Evolutionary conservation across 2,329 filamentous ascomycete species (phyloP), one percentile per base, ranked within the genome.

Genomic region (Scytalidium lignicola): DNA sequence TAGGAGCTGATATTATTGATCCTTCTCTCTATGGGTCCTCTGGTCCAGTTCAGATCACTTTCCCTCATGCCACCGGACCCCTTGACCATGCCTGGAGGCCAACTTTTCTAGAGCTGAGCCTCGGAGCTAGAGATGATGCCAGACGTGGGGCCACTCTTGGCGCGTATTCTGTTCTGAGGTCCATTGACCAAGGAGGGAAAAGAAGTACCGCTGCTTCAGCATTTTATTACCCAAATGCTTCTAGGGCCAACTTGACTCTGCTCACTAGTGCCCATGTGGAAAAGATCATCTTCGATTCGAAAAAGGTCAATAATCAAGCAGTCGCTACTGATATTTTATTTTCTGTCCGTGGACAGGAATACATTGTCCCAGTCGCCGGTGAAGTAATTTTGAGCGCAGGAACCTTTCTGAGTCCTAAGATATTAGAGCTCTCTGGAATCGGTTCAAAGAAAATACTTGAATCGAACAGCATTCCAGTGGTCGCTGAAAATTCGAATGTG

Each of bases 231-330:
- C 51, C 55, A 1, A 53, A 48, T n/a, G 48, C 45, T n/a, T 47
- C 18, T 10, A 42, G 58, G 28, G 28, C 45, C 7, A 95, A 95
- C 71, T 68, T 95, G 65, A 91, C 87, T 41, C 75, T 95, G 51
- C 74, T 95, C 51, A 93, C 88, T 63, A 84, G 92, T 62, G 86
- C 88, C 17, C 90, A 88, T 81, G 89, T 95, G 51, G 86, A 81
- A 64, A 86, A 83, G 66, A 71, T 95, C 64, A 22, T 41, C 8
- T 50, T 54, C 18, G 49, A 50, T 6, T 43, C 29, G 17, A 13
- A 20, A 26, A 5, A 26, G 10, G 5, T 26, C 5, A 5, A 5
- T 5, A 5, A 6, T 26, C 5, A 26, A 26, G 23, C 23, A 26
- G 5, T 10, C 6, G 23, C 23, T 5, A n/a, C n/a, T n/a, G n/a